Conservation (phyloP, 75 land plant species). For the Ceratopteris richardii region DNA sequence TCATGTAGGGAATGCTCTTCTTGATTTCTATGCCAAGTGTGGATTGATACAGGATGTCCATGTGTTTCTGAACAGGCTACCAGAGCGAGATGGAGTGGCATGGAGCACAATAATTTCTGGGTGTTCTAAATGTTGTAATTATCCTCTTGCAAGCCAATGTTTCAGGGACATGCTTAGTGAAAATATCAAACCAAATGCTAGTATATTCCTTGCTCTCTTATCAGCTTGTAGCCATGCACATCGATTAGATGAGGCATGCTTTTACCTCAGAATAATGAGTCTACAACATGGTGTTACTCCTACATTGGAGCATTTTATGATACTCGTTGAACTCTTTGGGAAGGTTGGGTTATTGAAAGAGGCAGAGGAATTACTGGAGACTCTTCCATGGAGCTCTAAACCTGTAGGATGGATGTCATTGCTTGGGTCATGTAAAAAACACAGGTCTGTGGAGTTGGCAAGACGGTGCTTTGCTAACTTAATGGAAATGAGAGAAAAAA, state of each 20-base stretch:
- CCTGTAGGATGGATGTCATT: conserved; percentile 12
- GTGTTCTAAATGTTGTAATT: conserved; percentile 16
- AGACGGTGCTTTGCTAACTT: not conserved
- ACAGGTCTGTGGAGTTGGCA: conserved; percentile 6
- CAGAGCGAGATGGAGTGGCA: conserved; percentile 32
- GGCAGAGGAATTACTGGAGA: conserved; percentile 9
- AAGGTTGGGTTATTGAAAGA: conserved; percentile 16
- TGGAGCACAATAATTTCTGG: conserved; percentile 61
- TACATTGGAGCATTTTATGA: conserved; percentile 15
- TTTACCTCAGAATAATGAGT: conserved; percentile 10
- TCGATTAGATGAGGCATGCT: conserved; percentile 8
- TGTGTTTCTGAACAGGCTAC: conserved; percentile 22
- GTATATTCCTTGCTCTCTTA: conserved; percentile 14
- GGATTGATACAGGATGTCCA: conserved; percentile 24
- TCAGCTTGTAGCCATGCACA: conserved; percentile 18
- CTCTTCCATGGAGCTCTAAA: conserved; percentile 8
- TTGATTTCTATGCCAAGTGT: conserved; percentile 43
- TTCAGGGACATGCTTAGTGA: conserved; percentile 33
- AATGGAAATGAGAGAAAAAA: not conserved
- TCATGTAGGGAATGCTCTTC: conserved; percentile 36
- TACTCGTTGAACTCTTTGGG: conserved; percentile 23
- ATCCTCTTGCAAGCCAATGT: conserved; percentile 26
- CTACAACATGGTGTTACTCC: conserved; percentile 12
- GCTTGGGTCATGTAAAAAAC: conserved; percentile 13
- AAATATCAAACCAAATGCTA: conserved; percentile 7